Conservation (phyloP, 148 eudicot species). For the Chenopodium formosanum region DNA sequence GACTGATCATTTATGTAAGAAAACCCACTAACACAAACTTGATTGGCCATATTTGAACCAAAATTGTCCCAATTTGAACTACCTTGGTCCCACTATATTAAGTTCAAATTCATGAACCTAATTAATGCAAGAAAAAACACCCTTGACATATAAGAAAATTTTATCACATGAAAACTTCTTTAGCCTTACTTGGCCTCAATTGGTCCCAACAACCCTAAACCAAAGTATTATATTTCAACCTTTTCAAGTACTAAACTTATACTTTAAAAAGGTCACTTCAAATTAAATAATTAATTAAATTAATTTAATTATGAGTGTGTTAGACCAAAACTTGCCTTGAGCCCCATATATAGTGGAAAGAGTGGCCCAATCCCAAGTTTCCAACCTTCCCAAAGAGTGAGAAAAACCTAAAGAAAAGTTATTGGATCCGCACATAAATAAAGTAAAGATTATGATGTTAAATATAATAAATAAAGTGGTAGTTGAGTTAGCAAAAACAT, state of each 20-base stretch:
- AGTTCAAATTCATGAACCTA: slow-evolving; percentile 21
- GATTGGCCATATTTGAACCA: slow-evolving; percentile 26
- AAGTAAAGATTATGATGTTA: background rate
- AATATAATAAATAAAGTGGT: background rate
- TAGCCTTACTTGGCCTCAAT: slow-evolving; percentile 12
- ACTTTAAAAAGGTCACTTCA: slow-evolving; percentile 33
- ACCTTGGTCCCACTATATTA: slow-evolving; percentile 29
- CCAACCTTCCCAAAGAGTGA: slow-evolving; percentile 36
- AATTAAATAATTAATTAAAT: background rate
- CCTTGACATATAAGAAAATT: slow-evolving; percentile 15
- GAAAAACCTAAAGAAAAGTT: slow-evolving; percentile 33
- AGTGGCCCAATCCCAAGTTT: slow-evolving; percentile 45
- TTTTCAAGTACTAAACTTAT: slow-evolving; percentile 16
- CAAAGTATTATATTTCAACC: slow-evolving; percentile 10
- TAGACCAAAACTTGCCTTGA: slow-evolving; percentile 43
- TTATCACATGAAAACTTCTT: slow-evolving; percentile 7
- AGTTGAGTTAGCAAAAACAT: slow-evolving; percentile 32
- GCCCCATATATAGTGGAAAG: slow-evolving; percentile 36
- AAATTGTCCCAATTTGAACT: slow-evolving; percentile 31
- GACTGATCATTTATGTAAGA: slow-evolving; percentile 18
- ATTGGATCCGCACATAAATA: slow-evolving; percentile 40
- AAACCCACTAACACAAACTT: slow-evolving; percentile 2
- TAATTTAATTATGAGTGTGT: slow-evolving; percentile 22
- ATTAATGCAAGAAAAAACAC: slow-evolving; percentile 4
- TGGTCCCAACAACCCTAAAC: slow-evolving; percentile 35